These are phyloP conservation scores for Shiraia bambusicola DNA, from an alignment of 2,329 filamentous ascomycete species.

Conservation along the genomic window DNA sequence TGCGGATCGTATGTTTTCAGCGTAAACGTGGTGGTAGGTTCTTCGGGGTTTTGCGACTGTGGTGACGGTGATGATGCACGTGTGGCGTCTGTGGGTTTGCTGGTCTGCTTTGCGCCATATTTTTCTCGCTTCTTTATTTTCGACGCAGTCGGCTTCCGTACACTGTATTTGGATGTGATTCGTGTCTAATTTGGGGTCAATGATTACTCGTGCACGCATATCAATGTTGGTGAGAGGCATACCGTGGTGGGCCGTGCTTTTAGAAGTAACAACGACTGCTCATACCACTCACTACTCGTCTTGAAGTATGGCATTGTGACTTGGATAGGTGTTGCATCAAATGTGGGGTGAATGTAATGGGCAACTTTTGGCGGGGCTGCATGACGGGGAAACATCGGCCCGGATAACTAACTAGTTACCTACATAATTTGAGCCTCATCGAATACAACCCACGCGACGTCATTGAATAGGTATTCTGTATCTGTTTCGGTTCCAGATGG, in stretches of 20 bases:
- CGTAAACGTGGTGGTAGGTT: constrained; percentile 63
- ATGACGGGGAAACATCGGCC: constrained; percentile 14
- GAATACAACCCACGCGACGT: not conserved
- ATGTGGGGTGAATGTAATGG: constrained; percentile 14
- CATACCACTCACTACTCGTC: constrained; percentile 87
- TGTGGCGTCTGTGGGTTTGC: constrained; percentile 25
- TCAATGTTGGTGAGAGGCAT: constrained; percentile 41
- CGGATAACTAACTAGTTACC: not conserved
- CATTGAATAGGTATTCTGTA: not conserved
- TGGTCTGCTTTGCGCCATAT: constrained; percentile 31
- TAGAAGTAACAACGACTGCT: constrained; percentile 80
- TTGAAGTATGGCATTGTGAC: constrained; percentile 72
- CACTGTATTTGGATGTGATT: constrained; percentile 90
- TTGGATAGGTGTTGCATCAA: constrained; percentile 12
- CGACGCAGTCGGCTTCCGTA: constrained; percentile 51
- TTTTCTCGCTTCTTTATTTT: constrained; percentile 39
- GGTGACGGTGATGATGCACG: constrained; percentile 35
- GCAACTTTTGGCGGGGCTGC: constrained; percentile 35
- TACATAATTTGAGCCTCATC: not conserved
- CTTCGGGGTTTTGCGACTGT: constrained; percentile 25
- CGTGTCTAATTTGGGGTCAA: constrained; percentile 62
- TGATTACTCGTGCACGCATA: constrained; percentile 10
- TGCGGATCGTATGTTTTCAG: constrained; percentile 88
- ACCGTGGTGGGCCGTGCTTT: constrained; percentile 84
- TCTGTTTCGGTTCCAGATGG: not conserved